Evolutionary conservation across 495 filamentous ascomycete species (phyloP).

Genomic region (Trichoderma reesei): DNA sequence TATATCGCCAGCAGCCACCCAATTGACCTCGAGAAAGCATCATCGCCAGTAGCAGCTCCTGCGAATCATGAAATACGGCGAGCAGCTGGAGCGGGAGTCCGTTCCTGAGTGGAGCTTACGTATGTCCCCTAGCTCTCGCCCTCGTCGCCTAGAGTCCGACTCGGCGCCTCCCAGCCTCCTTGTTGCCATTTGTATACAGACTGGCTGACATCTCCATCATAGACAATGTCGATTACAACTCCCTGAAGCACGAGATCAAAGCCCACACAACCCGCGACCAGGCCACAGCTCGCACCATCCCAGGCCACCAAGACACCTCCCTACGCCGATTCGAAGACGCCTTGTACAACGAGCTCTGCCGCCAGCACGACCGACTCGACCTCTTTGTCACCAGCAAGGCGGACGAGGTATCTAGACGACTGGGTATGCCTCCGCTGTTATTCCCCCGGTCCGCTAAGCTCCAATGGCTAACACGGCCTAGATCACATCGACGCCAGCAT

Average conservation of each 20-base stretch:
- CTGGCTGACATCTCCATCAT: not conserved
- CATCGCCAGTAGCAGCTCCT: not conserved
- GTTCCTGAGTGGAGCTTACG: slow-evolving; percentile 85
- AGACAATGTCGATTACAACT: slow-evolving; percentile 70
- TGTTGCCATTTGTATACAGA: too few species aligned
- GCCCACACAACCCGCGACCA: slow-evolving; percentile 51
- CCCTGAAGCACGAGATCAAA: slow-evolving; percentile 65
- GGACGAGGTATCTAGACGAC: slow-evolving; percentile 53
- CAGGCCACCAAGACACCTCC: slow-evolving; percentile 44
- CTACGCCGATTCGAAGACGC: slow-evolving; percentile 49
- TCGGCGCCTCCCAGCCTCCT: too few species aligned
- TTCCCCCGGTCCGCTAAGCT: not conserved
- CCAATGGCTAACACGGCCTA: slow-evolving; percentile 14
- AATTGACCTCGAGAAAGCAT: not conserved
- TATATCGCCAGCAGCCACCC: not conserved
- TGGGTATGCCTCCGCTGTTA: slow-evolving; percentile 34
- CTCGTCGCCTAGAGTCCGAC: not conserved
- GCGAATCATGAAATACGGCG: slow-evolving; percentile 55
- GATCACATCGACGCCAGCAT: slow-evolving; percentile 45
- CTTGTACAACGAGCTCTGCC: slow-evolving; percentile 50
- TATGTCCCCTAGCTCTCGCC: slow-evolving; percentile 29
- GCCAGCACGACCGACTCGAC: slow-evolving; percentile 57
- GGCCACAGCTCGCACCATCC: slow-evolving; percentile 55
- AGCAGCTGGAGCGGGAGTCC: slow-evolving; percentile 67
- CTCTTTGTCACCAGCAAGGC: slow-evolving; percentile 63